Percentiles rank a stretch among this genome's conserved stretches.
Evolutionary conservation across 2,329 filamentous ascomycete species (phyloP).

Genomic region (Ophiosphaerella narmari): DNA sequence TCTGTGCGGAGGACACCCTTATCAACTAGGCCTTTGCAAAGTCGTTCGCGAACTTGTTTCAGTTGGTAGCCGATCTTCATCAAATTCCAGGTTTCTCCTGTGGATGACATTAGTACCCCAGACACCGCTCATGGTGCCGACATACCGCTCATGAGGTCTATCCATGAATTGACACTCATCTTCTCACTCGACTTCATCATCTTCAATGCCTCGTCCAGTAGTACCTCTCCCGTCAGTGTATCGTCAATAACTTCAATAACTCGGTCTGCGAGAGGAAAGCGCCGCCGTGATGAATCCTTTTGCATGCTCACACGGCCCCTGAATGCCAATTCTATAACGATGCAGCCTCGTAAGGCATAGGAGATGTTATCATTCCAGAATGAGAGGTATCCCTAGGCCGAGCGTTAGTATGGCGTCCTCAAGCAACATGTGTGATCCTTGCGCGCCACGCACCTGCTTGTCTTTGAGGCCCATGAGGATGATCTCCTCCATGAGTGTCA

Average conservation of each 20-base stretch:
- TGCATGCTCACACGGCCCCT: conserved; percentile 97
- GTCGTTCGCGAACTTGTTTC: conserved; percentile 96
- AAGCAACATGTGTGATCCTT: conserved; percentile 6
- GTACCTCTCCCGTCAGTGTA: conserved; percentile 91
- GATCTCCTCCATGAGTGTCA: conserved; percentile 98
- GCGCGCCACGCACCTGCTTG: conserved; percentile 75
- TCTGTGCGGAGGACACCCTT: conserved; percentile 98
- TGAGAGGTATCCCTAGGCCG: conserved; percentile 83
- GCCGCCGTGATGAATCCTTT: conserved; percentile 87
- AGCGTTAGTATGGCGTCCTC: conserved; percentile 22
- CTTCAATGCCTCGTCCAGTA: conserved; percentile 96
- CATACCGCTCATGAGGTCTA: conserved; percentile 97
- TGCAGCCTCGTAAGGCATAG: conserved; percentile 95
- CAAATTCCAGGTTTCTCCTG: conserved; percentile 98
- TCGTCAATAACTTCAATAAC: conserved; percentile 97
- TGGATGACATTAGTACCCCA: conserved; percentile 22
- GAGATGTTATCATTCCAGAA: conserved; percentile 99
- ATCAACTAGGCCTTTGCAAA: conserved; percentile 96
- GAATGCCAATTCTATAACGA: conserved; percentile 96
- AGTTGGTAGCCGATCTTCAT: conserved; percentile 99
- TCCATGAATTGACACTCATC: conserved; percentile 99
- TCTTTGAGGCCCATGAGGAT: conserved; percentile 94
- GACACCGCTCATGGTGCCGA: not conserved
- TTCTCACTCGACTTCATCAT: conserved; percentile 99
- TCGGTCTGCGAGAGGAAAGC: conserved; percentile 90